Evolutionary conservation across 441 rosid genomes (phyloP), one percentile per base, ranked within the genome.

Genomic region (Oxalis stricta): DNA sequence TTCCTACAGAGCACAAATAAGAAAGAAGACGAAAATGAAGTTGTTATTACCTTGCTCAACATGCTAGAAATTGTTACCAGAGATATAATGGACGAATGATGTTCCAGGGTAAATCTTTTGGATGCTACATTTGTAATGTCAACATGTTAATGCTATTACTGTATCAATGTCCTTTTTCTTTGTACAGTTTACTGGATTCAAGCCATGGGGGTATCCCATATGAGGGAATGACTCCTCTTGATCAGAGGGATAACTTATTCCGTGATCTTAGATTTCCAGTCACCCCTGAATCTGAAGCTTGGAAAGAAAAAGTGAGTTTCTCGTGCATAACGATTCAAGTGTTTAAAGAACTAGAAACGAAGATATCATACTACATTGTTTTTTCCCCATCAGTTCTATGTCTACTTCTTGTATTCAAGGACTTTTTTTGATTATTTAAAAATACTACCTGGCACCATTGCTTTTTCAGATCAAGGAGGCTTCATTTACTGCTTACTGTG

Each of bases 41-140:
- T 80, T 60, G 91, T 75, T 35, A 77, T 81, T 24, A 65, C 69
- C 53, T 68, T 81, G 59, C 67, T 75, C 50, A 75, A 81, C 52
- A 81, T 81, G 91, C 68, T 66, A 45, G 91, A 81, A 70, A 60
- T 81, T 53, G 86, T 81, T 19, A 77, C 77, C 35, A 65, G 81
- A 55, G 91, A 81, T 61, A 75, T 78, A 53, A 58, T 72, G 72
- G 85, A 75, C n/a, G 12, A 80, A 77, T 44, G 68, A 70, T 1
- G 55, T 44, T 33, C 64, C 71, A 19, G 63, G 69, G 85, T 81
- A 52, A 64, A 60, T 48, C 45, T 58, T 49, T 53, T 59, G 12
- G 28, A 30, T 51, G 44, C 37, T 19, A 42, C 46, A 8, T 59
- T 13, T 20, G 41, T 20, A 15, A 19, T 6, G 21, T 34, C 38